Evolutionary conservation across 352 stramenopile genomes (phyloP).

Genomic region (Pythium insidiosum): DNA sequence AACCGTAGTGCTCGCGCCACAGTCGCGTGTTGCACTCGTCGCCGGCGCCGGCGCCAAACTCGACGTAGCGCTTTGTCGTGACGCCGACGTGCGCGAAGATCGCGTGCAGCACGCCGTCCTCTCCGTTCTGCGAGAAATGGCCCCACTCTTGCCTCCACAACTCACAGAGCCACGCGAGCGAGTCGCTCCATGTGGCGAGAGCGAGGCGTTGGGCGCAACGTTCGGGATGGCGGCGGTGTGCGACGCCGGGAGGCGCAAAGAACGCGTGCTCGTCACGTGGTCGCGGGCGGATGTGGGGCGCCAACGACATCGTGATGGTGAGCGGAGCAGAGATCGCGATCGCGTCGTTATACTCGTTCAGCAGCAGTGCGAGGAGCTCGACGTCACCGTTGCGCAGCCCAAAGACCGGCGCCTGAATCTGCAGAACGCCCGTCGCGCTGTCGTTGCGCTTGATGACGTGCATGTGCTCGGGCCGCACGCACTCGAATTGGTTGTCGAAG

Average conservation of each 20-base stretch:
- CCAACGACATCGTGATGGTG: slow-evolving; percentile 6
- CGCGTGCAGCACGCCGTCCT: slow-evolving; percentile 49
- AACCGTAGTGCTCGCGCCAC: slow-evolving; percentile 32
- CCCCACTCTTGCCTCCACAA: slow-evolving; percentile 64
- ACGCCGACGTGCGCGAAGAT: slow-evolving; percentile 50
- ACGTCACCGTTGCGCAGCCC: not conserved
- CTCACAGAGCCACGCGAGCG: slow-evolving; percentile 35
- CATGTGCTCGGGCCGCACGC: slow-evolving; percentile 19
- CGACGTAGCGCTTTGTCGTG: slow-evolving; percentile 32
- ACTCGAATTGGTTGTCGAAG: slow-evolving; percentile 36
- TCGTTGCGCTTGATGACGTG: too few relatives aligned
- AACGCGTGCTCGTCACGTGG: too few relatives aligned
- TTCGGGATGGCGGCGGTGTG: slow-evolving; percentile 1
- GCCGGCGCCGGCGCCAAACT: slow-evolving; percentile 55
- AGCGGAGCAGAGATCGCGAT: too few relatives aligned
- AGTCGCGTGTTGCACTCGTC: slow-evolving; percentile 57
- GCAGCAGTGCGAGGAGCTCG: slow-evolving; percentile 2
- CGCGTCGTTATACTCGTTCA: slow-evolving; percentile 12
- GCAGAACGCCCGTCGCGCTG: too few relatives aligned
- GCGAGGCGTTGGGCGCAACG: not conserved
- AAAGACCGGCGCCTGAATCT: too few relatives aligned
- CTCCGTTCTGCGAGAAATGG: slow-evolving; percentile 55
- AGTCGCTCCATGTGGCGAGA: slow-evolving; percentile 1
- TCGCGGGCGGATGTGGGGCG: too few relatives aligned
- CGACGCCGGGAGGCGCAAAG: too few relatives aligned